Percentiles rank a stretch among this genome's conserved stretches.
These are phyloP conservation scores for Xylaria sp. DNA, from an alignment of 2,329 filamentous ascomycete species.

Conservation along the genomic window DNA sequence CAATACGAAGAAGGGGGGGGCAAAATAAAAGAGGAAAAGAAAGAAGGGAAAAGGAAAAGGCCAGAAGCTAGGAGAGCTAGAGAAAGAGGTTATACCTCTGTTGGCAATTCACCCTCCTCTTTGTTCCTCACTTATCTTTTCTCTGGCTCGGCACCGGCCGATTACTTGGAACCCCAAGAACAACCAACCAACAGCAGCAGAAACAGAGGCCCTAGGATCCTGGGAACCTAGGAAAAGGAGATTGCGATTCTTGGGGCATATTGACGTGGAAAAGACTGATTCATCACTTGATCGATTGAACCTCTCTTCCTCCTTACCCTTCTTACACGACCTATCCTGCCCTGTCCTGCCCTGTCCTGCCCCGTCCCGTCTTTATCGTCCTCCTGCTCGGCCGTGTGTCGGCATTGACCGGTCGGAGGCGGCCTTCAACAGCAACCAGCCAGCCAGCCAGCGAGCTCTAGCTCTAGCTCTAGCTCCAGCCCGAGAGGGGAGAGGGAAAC, in stretches of 20 bases:
- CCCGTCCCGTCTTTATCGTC: background rate
- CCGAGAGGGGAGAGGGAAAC: background rate
- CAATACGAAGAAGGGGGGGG: slow-evolving; percentile 2
- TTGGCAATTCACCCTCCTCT: slow-evolving; percentile 19
- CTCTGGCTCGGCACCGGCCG: slow-evolving; percentile 19
- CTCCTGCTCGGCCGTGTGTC: slow-evolving; percentile 32
- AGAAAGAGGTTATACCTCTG: slow-evolving; percentile 25
- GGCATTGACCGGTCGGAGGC: slow-evolving; percentile 34
- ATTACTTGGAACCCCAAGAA: slow-evolving; percentile 8
- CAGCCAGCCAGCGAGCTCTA: slow-evolving; percentile 6
- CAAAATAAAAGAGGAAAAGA: background rate
- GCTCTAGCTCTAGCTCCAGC: slow-evolving; percentile 5
- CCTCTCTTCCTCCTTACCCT: background rate
- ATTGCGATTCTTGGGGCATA: slow-evolving; percentile 8
- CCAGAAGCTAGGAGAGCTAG: slow-evolving; percentile 13
- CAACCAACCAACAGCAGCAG: background rate
- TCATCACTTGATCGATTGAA: slow-evolving; percentile 17
- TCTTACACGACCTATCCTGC: slow-evolving; percentile 9
- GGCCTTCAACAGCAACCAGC: slow-evolving; percentile 27
- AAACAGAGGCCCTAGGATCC: background rate
- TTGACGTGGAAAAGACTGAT: slow-evolving; percentile 22
- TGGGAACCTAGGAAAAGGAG: background rate
- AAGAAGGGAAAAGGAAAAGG: background rate
- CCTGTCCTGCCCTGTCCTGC: too few species aligned
- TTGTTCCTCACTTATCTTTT: slow-evolving; percentile 15